Evolutionary conservation across 2,329 filamentous ascomycete species (phyloP), one percentile per base, ranked within the genome.

Genomic region (Xylariales sp.): DNA sequence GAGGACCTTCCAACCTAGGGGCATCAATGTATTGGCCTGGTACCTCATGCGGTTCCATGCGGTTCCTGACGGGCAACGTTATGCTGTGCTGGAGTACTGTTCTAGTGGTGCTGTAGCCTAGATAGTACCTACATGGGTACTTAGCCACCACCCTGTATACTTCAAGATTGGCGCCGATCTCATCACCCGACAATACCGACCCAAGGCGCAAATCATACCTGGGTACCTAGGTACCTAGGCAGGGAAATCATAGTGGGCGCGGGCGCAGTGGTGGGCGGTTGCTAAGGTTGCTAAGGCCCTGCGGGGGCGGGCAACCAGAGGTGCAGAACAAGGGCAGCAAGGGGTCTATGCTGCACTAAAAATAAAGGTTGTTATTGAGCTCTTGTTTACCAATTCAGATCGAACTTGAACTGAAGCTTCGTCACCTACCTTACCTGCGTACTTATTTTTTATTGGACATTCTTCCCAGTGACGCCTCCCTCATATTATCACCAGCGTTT

Each of bases 281-380:
- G 75, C 75, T 74, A 73, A 75, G 74, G 75, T 77, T 77, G 75
- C 75, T 74, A 73, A 75, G 72, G 75, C 66, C 68, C 69, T 43
- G 64, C 54, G 65, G 67, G 67, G 72, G 54, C 65, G 58, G 69
- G 59, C 68, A 62, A 66, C 56, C 52, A 61, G 54, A 55, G 34
- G 23, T 55, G 65, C 65, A 66, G 49, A 46, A 49, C 65, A 36
- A 54, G 64, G 53, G 48, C 43, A 46, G 43, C 65, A 36, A 54
- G 64, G 53, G 48, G 50, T 39, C 49, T 45, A 16, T 34, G n/a
- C 49, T 59, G 36, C 39, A 54, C 49, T 64, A 56, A 65, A 48
- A 36, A 46, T 49, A 53, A n/a, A 32, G 30, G 45, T 62, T 58
- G 60, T 76, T 77, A 75, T 77, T 76, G 75, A 77, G 45, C 60